Conservation (phyloP, 2,329 filamentous ascomycete genomes). For the Cercospora sp. region DNA sequence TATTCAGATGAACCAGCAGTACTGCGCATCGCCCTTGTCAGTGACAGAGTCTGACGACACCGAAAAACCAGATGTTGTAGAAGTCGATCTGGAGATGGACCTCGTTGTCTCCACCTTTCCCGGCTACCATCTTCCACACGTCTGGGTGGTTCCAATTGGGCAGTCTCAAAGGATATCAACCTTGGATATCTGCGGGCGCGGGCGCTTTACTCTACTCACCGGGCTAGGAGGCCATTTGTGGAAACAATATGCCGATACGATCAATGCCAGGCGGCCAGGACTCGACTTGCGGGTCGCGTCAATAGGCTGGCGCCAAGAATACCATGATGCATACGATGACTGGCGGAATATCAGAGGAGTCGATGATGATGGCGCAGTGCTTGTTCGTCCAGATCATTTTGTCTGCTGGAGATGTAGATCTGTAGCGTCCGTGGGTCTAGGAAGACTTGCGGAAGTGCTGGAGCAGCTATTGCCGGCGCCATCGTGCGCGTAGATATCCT, state of each 20-base stretch:
- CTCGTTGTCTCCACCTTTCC: background rate
- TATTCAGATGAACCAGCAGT: background rate
- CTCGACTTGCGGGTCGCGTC: background rate
- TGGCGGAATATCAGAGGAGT: constrained; percentile 56
- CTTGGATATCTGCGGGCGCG: background rate
- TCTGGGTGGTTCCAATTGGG: background rate
- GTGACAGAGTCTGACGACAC: background rate
- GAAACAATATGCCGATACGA: background rate
- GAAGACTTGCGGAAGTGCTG: background rate
- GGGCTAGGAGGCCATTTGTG: background rate
- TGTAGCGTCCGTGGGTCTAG: background rate
- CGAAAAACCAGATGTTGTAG: background rate
- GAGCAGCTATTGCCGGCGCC: background rate
- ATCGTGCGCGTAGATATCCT: background rate
- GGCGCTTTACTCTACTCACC: background rate
- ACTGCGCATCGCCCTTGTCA: background rate
- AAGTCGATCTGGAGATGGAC: background rate
- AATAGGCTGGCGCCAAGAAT: background rate
- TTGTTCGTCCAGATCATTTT: constrained; percentile 59
- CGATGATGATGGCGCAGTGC: constrained; percentile 55
- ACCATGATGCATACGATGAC: constrained; percentile 52
- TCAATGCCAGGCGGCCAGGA: background rate
- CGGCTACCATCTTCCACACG: background rate
- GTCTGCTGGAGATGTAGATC: constrained; percentile 50
- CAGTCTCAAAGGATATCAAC: background rate